Base-by-base conservation (phyloP, 768 basidiomycete species). In the Leccinum subgranulosum region DNA sequence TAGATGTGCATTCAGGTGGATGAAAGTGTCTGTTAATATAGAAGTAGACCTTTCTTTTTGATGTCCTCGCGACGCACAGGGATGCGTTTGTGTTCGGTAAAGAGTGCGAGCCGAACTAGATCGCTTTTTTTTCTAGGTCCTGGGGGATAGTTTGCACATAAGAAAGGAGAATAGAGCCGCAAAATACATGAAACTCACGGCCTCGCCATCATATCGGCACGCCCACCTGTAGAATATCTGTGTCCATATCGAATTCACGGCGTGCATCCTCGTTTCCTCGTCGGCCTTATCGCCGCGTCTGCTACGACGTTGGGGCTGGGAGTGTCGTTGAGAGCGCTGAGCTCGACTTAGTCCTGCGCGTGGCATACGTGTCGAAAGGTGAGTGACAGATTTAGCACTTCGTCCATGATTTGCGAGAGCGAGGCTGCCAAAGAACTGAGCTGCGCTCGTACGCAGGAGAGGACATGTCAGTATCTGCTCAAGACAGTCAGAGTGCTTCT, bases 1-100 rank as follows among this genome's bases (percentile, higher is more conserved):
- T n/a, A n/a, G n/a, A n/a, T n/a, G n/a, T n/a, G n/a, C n/a, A n/a
- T n/a, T n/a, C n/a, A n/a, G n/a, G n/a, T n/a, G n/a, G n/a, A n/a
- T n/a, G n/a, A n/a, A n/a, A n/a, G n/a, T n/a, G n/a, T n/a, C n/a
- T n/a, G n/a, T n/a, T n/a, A n/a, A n/a, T n/a, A n/a, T n/a, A n/a
- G n/a, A n/a, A n/a, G n/a, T n/a, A 33, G 12, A 33, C 94, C 84
- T 79, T 90, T 90, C 74, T 94, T 94, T 36, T 80, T 84, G 51
- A 95, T 90, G 41, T 96, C 93, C 19, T 94, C 89, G 41, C 92
- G 79, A 36, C 82, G 81, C 50, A 97, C 71, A 2, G 84, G 78
- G 11, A 75, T 71, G 51, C 91, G 80, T 66, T 79, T 84, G n/a
- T n/a, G n/a, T n/a, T n/a, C n/a, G n/a, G n/a, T n/a, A 70, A 94